These are phyloP conservation scores for Parathielavia hyrcaniae DNA, from an alignment of 495 filamentous ascomycete species.

Conservation along the genomic window DNA sequence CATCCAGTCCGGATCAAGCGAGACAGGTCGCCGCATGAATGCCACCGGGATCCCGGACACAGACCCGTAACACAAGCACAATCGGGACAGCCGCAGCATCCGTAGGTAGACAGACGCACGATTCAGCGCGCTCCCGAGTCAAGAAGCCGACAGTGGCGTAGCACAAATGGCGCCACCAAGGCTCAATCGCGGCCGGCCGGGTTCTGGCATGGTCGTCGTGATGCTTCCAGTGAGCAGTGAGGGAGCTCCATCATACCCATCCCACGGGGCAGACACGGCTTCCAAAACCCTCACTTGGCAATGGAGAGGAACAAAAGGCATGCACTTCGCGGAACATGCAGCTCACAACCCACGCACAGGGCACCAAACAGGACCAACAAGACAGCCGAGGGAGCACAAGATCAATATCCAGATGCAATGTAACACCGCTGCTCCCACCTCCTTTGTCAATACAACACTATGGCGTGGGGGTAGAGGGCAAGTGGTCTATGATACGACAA, in stretches of 20 bases:
- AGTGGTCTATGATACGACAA: too few species aligned
- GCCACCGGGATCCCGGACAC: not conserved
- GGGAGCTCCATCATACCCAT: too few species aligned
- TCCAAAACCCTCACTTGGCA: too few species aligned
- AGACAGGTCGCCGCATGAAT: not conserved
- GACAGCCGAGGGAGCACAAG: not conserved
- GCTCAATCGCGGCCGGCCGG: not conserved
- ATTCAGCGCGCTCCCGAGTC: conserved; percentile 5
- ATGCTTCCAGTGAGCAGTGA: not conserved
- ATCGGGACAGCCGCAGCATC: conserved; percentile 5
- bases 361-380: not conserved
- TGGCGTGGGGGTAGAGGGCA: too few species aligned
- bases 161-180: not conserved
- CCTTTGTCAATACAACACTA: too few species aligned
- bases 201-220: not conserved
- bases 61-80: not conserved
- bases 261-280: too few species aligned
- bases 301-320: too few species aligned
- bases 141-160: not conserved
- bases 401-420: not conserved
- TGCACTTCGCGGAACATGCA: too few species aligned
- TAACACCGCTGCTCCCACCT: not conserved
- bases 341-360: too few species aligned
- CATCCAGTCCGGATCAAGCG: too few species aligned
- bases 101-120: conserved; percentile 2